Evolutionary conservation across 345 rosid species (phyloP), one percentile per base, ranked within the genome.

Genomic region (Eucalyptus marginata): DNA sequence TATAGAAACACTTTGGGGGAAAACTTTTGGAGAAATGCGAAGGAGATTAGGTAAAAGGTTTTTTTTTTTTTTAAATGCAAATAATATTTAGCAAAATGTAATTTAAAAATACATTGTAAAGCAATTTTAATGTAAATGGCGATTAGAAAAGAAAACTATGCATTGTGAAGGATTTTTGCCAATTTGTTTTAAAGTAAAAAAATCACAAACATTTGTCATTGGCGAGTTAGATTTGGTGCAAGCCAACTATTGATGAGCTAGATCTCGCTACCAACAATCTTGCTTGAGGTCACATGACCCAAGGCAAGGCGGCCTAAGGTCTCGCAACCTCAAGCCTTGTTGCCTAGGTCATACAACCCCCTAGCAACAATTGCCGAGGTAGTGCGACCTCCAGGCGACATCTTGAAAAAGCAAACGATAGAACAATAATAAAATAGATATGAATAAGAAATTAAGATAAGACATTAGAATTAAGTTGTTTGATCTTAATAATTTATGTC

Each of bases 281-380:
- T 54, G 59, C 27, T 2, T 54, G 0, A 8, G 27, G 11, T 54
- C 27, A 54, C 11, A 22, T 54, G 59, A 54, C 25, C 25, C 59
- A 20, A 54, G 27, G 59, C 25, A 9, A 54, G 59, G 27, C 0
- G 1, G 2, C 62, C 27, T 56, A 22, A 22, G 62, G 62, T 56
- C 62, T 17, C 27, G 0, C 11, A 24, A 56, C 29, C 3, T 56
- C 27, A 56, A 56, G 62, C 62, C 27, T 56, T 20, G 27, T 56
- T 56, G 62, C 11, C 1, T 56, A 20, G 62, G 62, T 56, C 27
- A 22, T 20, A 20, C 62, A 56, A 56, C 5, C 27, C 59, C 27
- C 2, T 8, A 12, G 3, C 5, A 3, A 0, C 1, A 6, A 0
- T 4, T 56, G 62, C 0, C 0, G 18, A 22, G 62, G 56, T 52